Evolutionary conservation across 2,329 filamentous ascomycete species (phyloP).

Genomic region (Sporothrix humicola): DNA sequence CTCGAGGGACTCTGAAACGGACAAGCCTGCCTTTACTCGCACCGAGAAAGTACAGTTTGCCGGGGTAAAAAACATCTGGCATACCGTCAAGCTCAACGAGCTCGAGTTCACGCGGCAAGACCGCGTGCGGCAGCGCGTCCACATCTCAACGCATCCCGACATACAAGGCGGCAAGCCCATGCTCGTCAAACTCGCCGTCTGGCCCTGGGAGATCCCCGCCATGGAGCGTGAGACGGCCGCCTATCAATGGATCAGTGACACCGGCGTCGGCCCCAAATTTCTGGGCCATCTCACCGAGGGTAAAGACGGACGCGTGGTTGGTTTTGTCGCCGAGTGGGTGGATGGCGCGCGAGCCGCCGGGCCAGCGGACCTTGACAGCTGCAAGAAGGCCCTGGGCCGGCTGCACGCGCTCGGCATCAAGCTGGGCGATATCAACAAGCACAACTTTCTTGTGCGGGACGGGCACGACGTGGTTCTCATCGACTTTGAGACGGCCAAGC

Average conservation of each 20-base stretch:
- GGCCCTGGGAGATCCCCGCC: constrained; percentile 38
- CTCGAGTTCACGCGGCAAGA: constrained; percentile 42
- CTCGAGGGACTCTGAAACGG: constrained; percentile 39
- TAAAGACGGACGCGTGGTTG: constrained; percentile 41
- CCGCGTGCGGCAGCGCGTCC: constrained; percentile 42
- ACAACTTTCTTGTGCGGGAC: constrained; percentile 47
- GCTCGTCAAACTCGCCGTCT: constrained; percentile 40
- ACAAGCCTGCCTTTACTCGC: constrained; percentile 42
- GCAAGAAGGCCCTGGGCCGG: constrained; percentile 40
- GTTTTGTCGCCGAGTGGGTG: constrained; percentile 45
- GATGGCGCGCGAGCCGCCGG: constrained; percentile 40
- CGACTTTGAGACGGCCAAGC: constrained; percentile 43
- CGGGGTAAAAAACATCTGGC: constrained; percentile 46
- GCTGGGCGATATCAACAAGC: constrained; percentile 48
- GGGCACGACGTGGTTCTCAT: constrained; percentile 38
- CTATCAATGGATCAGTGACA: constrained; percentile 40
- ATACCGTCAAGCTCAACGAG: constrained; percentile 45
- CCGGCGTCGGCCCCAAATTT: constrained; percentile 39
- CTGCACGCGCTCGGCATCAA: constrained; percentile 47
- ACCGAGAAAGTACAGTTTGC: constrained; percentile 41
- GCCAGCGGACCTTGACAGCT: constrained; percentile 42
- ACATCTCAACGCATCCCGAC: constrained; percentile 32
- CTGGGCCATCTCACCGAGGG: constrained; percentile 44
- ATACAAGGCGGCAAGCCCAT: constrained; percentile 35
- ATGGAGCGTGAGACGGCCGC: constrained; percentile 40